Base-by-base conservation (phyloP, 306 rosid species). In the Sicyos baderoa region DNA sequence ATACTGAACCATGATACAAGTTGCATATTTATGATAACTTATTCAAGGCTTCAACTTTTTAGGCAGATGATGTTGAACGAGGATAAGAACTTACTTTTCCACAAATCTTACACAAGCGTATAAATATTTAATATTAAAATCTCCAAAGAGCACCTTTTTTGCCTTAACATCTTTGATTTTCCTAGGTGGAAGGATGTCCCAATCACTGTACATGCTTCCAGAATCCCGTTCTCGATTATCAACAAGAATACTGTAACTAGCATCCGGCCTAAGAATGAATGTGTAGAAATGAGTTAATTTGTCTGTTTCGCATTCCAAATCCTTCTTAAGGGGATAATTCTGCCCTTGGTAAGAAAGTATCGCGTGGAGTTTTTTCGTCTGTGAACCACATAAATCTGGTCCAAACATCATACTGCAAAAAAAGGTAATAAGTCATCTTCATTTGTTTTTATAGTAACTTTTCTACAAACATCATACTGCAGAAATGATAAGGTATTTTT, bases 121-220 rank as follows among this genome's bases (percentile, higher is more conserved):
- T 9, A 7, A 35, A 1, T 27, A 25, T 59, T 59, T 48, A 48
- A 23, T 7, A 23, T 56, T n/a, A 60, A 14, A 35, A 19, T 27
- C 12, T 58, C 40, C 50, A 16, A 52, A 7, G 1, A 68, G 54
- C 75, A 87, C 89, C 89, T 77, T 87, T 69, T 81, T 84, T 9
- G 89, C 97, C 2, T 86, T 80, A 27, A 77, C 81, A 71, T 89
- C 91, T 79, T 93, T 93, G 60, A 93, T 88, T 82, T 93, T 89
- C 75, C 88, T 76, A n/a, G 98, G 98, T 74, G 98, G 98, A 82
- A 93, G 95, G 75, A 93, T 93, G 73, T 93, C 98, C 98, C 98
- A 93, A 72, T 89, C 98, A 19, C 86, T 44, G 66, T 93, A 93
- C 94, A 93, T 82, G 82, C 97, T 93, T 79, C 98, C 98, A 6